Evolutionary conservation across 140 eudicot species (phyloP).

Genomic region (Erigeron philadelphicus): DNA sequence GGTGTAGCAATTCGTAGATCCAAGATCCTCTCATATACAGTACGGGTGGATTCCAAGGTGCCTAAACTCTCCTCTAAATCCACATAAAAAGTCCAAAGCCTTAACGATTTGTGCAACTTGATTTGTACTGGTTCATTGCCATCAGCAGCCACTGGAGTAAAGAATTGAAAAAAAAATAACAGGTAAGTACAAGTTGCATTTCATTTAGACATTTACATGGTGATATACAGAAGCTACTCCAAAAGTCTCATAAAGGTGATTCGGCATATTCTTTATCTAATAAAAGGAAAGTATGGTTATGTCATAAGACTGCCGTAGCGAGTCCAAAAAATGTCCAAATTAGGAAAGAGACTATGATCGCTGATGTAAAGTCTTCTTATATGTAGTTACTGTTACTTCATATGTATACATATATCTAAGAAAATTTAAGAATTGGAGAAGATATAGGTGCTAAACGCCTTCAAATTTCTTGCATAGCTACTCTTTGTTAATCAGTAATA

Average conservation of each 20-base stretch:
- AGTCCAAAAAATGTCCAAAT: too few species aligned
- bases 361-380: too few species aligned
- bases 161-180: neutral
- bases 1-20: slow-evolving; percentile 94
- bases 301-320: too few species aligned
- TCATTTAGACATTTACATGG: neutral
- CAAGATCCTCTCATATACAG: slow-evolving; percentile 82
- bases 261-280: neutral
- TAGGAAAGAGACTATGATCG: too few species aligned
- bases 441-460: too few species aligned
- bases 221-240: neutral
- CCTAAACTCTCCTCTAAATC: slow-evolving; percentile 96
- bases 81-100: slow-evolving; percentile 90
- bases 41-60: slow-evolving; percentile 76
- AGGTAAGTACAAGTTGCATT: neutral
- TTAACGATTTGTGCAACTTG: slow-evolving; percentile 72
- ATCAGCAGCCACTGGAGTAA: slow-evolving; percentile 89
- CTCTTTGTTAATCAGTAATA: too few species aligned
- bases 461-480: too few species aligned
- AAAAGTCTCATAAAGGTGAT: neutral
- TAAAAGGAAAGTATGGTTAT: too few species aligned
- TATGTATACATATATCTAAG: too few species aligned
- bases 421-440: too few species aligned
- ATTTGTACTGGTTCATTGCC: slow-evolving; percentile 96
- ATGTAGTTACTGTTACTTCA: too few species aligned